phyloP scores from a whole-genome alignment of 768 basidiomycete species.

The Austroboletus eburneus region DNA sequence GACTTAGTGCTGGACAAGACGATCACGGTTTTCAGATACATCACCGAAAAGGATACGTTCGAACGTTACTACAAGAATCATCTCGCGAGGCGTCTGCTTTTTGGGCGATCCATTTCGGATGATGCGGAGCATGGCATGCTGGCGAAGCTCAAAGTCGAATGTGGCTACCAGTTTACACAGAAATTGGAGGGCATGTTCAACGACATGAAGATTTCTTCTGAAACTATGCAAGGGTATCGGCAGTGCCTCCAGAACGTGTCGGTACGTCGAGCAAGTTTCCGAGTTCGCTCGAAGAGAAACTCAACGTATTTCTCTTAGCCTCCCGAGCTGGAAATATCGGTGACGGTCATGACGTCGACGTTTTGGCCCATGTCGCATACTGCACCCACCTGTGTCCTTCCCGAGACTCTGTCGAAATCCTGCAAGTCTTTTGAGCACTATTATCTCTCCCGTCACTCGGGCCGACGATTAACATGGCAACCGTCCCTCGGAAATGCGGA shows the following conservation, averaged over 20 bases:
- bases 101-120: slow-evolving; percentile 86
- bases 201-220: slow-evolving; percentile 86
- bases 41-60: slow-evolving; percentile 95
- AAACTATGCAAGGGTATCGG: slow-evolving; percentile 75
- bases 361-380: slow-evolving; percentile 88
- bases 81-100: slow-evolving; percentile 87
- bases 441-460: slow-evolving; percentile 86
- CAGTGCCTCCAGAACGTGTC: slow-evolving; percentile 51
- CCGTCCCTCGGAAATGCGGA: slow-evolving; percentile 88
- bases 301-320: slow-evolving; percentile 45
- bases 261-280: slow-evolving; percentile 39
- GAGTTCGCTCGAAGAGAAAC: background rate
- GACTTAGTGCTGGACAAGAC: slow-evolving; percentile 91
- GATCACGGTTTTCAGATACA: slow-evolving; percentile 90
- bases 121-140: slow-evolving; percentile 98
- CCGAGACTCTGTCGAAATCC: slow-evolving; percentile 56
- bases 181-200: slow-evolving; percentile 99
- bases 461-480: slow-evolving; percentile 90
- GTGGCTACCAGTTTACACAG: slow-evolving; percentile 94
- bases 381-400: slow-evolving; percentile 61
- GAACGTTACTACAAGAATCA: slow-evolving; percentile 97
- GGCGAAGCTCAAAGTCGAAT: slow-evolving; percentile 94
- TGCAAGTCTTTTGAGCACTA: slow-evolving; percentile 82
- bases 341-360: slow-evolving; percentile 93
- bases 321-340: slow-evolving; percentile 74